Conservation (phyloP, 306 rosid genomes). For the Dalbergia cultrata region DNA sequence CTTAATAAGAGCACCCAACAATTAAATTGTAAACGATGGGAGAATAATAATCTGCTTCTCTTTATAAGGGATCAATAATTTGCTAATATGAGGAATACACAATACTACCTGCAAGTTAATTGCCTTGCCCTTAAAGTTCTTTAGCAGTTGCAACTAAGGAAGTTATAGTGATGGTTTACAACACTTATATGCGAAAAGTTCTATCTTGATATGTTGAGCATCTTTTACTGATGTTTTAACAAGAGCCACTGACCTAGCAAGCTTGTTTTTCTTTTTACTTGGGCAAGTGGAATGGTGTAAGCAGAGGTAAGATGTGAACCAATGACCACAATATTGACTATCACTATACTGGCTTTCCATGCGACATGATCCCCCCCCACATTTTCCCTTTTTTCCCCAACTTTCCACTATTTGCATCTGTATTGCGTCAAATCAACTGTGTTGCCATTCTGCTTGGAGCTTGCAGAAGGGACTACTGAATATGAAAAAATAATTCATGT, state of each 20-base stretch:
- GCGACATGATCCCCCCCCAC: not conserved
- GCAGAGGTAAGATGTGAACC: constrained; percentile 12
- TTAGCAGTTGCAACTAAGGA: not conserved
- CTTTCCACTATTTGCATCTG: constrained; percentile 7
- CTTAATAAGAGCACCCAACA: constrained; percentile 16
- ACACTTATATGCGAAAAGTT: not conserved
- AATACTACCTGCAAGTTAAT: not conserved
- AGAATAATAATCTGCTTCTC: not conserved
- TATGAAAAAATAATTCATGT: constrained; percentile 29
- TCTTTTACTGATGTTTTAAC: too few species aligned
- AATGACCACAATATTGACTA: not conserved
- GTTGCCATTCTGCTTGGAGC: constrained; percentile 12
- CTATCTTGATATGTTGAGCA: not conserved
- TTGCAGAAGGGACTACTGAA: constrained; percentile 16
- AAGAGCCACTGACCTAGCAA: too few species aligned
- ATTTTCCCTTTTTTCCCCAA: not conserved
- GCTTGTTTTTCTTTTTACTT: not conserved
- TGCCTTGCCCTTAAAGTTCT: not conserved
- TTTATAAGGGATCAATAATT: not conserved
- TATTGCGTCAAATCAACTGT: constrained; percentile 20
- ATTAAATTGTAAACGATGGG: not conserved
- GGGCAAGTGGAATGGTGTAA: constrained; percentile 27
- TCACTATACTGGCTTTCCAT: not conserved
- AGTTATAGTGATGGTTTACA: not conserved
- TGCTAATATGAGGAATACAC: not conserved